Base-by-base conservation (phyloP, 305 asterid genomes). In the Fraxinus paxiana region DNA sequence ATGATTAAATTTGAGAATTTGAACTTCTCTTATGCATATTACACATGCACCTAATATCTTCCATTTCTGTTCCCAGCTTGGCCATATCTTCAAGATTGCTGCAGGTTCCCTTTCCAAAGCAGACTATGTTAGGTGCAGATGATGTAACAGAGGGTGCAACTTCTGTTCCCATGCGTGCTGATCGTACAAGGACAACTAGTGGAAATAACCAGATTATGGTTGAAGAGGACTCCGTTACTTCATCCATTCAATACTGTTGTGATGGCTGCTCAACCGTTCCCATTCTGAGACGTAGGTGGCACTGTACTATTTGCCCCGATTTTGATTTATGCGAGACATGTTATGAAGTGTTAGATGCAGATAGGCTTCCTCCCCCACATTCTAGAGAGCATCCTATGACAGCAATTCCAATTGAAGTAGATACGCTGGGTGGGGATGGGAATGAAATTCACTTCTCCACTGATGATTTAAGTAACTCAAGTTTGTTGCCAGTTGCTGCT, bases 61-160 rank as follows among this genome's bases (percentile, higher is more conserved):
- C 79, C 84, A 59, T 78, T 80, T 70, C 72, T 63, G 65, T 83
- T 86, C 83, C 79, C 97, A 96, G 99, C 94, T 84, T 96, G 96
- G 99, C 99, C 20, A 92, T 96, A 87, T 93, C 98, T 78, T 96
- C 99, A 84, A 91, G 98, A 87, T 83, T 96, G 87, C 98, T 96
- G 85, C 99, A 96, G 90, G 99, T 96, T 86, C 99, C 99, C 67
- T 96, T 96, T 86, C 99, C 99, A 84, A 96, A 96, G 94, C 99
- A 96, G 86, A 93, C 95, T 6, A 96, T 96, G 98, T 83, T 94
- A 67, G 98, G 95, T 67, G 79, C 92, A 30, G 99, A 96, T 86
- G 97, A 96, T 76, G 86, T 85, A 26, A 77, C 84, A 73, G 98
- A 96, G 79, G 89, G 83, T 87, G 82, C 91, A 76, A 79, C 87